A percentile compares a stretch with the other conserved stretches of the same genome.
Conservation (phyloP, 1,284 basidiomycete genomes). For the Puccinia horiana region DNA sequence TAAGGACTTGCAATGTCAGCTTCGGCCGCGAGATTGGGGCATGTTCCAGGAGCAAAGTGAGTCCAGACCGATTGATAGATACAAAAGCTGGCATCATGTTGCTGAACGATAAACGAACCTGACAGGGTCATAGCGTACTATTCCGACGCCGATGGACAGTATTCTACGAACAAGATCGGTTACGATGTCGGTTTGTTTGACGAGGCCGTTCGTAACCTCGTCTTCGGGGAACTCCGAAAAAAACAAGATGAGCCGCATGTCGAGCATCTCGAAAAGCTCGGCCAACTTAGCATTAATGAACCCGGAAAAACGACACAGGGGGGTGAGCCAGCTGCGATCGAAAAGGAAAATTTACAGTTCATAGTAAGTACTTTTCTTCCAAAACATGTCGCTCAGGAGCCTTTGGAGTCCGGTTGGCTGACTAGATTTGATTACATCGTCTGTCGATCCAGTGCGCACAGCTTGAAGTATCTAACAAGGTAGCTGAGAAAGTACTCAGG, state of each 20-base stretch:
- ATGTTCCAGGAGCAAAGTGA: conserved; percentile 42
- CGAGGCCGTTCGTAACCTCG: conserved; percentile 30
- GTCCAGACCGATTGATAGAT: not conserved
- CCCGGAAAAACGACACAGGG: not conserved
- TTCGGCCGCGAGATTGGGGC: conserved; percentile 8
- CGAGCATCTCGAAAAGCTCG: not conserved
- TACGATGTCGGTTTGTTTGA: conserved; percentile 43
- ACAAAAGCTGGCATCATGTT: not conserved
- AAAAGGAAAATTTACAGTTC: conserved; percentile 16
- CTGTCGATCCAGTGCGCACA: not conserved
- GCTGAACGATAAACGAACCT: not conserved
- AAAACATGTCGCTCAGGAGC: not conserved
- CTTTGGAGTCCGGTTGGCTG: not conserved
- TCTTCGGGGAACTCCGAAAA: conserved; percentile 5
- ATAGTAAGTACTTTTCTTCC: not conserved
- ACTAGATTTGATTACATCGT: not conserved
- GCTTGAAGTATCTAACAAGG: not conserved
- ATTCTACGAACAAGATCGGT: conserved; percentile 35
- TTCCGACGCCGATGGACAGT: conserved; percentile 46
- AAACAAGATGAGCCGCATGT: not conserved
- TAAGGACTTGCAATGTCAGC: conserved; percentile 5
- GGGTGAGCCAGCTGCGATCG: not conserved
- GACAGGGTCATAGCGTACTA: conserved; percentile 44
- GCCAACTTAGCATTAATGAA: not conserved
- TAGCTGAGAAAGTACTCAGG: conserved; percentile 12